Conservation (phyloP, 1,139 yeast genomes). For the Hansenula sp. region DNA sequence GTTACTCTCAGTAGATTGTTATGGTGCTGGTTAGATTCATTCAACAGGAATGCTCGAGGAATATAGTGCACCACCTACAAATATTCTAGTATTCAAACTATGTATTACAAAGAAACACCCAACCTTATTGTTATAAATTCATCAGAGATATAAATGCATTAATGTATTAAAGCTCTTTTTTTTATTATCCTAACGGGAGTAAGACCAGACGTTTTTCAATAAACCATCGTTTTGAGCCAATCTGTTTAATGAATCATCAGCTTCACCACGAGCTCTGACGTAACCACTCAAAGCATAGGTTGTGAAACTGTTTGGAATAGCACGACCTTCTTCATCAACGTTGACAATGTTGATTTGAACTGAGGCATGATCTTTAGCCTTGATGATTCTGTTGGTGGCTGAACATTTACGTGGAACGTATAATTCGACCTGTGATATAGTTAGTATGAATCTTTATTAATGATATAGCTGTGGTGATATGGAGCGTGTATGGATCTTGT, state of each 20-base stretch:
- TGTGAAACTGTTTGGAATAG: slow-evolving; percentile 86
- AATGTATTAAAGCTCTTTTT: background rate
- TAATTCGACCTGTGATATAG: slow-evolving; percentile 76
- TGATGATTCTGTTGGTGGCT: slow-evolving; percentile 99
- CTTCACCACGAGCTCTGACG: slow-evolving; percentile 89
- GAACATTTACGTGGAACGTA: slow-evolving; percentile 99
- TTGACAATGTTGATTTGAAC: slow-evolving; percentile 88
- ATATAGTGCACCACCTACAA: no score
- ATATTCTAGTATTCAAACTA: no score
- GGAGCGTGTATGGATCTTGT: slow-evolving; percentile 11
- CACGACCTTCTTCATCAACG: slow-evolving; percentile 94
- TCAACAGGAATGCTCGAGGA: no score
- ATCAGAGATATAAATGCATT: slow-evolving; percentile 1
- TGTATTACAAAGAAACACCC: no score
- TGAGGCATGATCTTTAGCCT: slow-evolving; percentile 99
- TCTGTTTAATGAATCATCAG: slow-evolving; percentile 99
- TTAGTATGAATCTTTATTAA: slow-evolving; percentile 9
- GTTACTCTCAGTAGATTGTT: no score
- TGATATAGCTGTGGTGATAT: background rate
- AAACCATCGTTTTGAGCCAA: slow-evolving; percentile 99
- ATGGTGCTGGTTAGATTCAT: no score
- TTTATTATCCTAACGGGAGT: slow-evolving; percentile 76
- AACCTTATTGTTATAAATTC: background rate
- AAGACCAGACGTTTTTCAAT: slow-evolving; percentile 97
- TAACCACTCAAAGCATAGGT: slow-evolving; percentile 97